phyloP scores from a whole-genome alignment of 2,329 filamentous ascomycete species.

The Epichloe hybrida region DNA sequence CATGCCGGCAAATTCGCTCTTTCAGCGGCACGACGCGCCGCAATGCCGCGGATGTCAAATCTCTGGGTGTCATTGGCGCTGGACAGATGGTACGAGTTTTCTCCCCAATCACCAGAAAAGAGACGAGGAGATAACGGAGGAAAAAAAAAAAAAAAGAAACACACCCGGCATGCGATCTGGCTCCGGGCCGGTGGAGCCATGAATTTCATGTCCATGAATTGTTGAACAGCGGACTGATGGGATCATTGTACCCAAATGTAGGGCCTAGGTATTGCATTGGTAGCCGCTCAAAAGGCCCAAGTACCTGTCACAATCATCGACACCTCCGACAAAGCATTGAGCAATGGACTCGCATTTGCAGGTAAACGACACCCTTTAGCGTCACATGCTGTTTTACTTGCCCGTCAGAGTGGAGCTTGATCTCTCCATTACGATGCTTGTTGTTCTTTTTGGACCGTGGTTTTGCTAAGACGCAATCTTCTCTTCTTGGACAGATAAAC shows the following conservation, averaged over 20 bases:
- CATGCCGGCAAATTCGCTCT: slow-evolving; percentile 31
- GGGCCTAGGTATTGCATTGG: slow-evolving; percentile 91
- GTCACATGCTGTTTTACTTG: neutral
- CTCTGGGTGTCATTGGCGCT: slow-evolving; percentile 80
- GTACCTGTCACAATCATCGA: slow-evolving; percentile 82
- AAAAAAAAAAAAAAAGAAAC: neutral
- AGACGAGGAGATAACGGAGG: neutral
- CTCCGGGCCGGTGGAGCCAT: neutral
- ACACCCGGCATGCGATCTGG: neutral
- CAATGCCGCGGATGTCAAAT: slow-evolving; percentile 62
- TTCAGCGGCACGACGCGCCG: slow-evolving; percentile 58
- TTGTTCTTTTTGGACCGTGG: neutral
- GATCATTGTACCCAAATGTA: slow-evolving; percentile 21
- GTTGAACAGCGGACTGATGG: slow-evolving; percentile 1
- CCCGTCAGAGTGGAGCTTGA: neutral
- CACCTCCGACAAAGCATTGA: slow-evolving; percentile 66
- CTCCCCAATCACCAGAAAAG: slow-evolving; percentile 13
- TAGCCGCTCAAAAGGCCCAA: slow-evolving; percentile 72
- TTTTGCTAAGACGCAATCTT: neutral
- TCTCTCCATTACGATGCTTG: neutral
- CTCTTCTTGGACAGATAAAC: slow-evolving; percentile 51
- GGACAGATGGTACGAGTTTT: slow-evolving; percentile 69
- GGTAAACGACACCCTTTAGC: slow-evolving; percentile 30
- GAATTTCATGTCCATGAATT: neutral
- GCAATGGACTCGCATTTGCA: slow-evolving; percentile 83